Conservation (phyloP, 164 flowering plant genomes). For the Berberis vulgaris region DNA sequence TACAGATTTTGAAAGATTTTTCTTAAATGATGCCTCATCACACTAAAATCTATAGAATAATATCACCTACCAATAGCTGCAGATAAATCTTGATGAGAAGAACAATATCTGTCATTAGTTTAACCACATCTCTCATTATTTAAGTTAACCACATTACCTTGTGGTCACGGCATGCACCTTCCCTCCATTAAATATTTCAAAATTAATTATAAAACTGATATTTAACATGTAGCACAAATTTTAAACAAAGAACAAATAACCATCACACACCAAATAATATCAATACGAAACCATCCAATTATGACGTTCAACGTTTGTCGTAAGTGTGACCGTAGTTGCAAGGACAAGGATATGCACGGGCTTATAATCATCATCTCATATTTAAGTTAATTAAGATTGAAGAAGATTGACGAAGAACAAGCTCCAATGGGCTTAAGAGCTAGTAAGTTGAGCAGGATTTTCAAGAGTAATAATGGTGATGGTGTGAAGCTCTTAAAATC, state of each 20-base stretch:
- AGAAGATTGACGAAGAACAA: background rate
- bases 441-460: slow-evolving; percentile 22
- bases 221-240: background rate
- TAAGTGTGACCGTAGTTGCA: background rate
- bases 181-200: background rate
- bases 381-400: background rate
- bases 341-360: background rate
- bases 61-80: slow-evolving; percentile 2
- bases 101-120: background rate
- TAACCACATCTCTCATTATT: background rate
- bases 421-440: slow-evolving; percentile 26
- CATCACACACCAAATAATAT: background rate
- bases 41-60: background rate
- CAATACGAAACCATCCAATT: background rate
- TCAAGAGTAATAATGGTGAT: background rate
- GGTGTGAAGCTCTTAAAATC: slow-evolving; percentile 12
- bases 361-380: background rate
- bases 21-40: too few relatives aligned
- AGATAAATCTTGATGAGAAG: background rate
- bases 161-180: slow-evolving; percentile 18
- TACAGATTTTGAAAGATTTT: too few relatives aligned
- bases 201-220: background rate
- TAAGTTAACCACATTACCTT: background rate
- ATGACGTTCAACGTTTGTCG: background rate
- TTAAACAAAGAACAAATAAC: slow-evolving; percentile 1